Conservation (phyloP, 2,329 filamentous ascomycete species). For the Erysiphe pulchra region DNA sequence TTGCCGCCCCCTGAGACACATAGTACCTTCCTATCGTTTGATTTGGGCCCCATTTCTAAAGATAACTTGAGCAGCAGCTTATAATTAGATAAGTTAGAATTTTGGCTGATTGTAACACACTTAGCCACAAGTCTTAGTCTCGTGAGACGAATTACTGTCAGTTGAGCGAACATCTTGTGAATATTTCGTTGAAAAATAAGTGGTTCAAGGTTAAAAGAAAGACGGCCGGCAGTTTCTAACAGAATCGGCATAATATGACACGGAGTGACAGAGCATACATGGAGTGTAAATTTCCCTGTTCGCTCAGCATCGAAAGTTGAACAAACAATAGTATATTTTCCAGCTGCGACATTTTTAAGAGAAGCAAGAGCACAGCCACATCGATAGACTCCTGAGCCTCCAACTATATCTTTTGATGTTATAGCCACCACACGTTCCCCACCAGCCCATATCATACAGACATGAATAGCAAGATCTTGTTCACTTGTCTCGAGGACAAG, state of each 20-base stretch:
- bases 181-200: conserved; percentile 23
- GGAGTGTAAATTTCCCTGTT: conserved; percentile 45
- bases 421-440: conserved; percentile 47
- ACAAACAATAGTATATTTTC: conserved; percentile 67
- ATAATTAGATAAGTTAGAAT: conserved; percentile 2
- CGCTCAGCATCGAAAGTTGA: conserved; percentile 75
- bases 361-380: conserved; percentile 51
- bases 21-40: conserved; percentile 33
- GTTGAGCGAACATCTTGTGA: conserved; percentile 20
- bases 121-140: conserved; percentile 7
- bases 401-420: conserved; percentile 50
- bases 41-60: conserved; percentile 46
- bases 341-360: conserved; percentile 30
- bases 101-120: neutral
- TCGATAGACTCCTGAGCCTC: conserved; percentile 71
- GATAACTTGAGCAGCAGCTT: conserved; percentile 37
- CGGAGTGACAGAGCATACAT: conserved; percentile 37
- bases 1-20: conserved; percentile 44
- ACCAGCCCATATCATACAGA: conserved; percentile 58
- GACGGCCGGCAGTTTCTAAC: conserved; percentile 47
- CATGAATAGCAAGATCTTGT: conserved; percentile 49
- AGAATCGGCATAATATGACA: conserved; percentile 34
- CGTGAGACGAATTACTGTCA: conserved; percentile 7
- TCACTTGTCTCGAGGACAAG: conserved; percentile 46
- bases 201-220: conserved; percentile 32